A percentile compares a stretch with the other conserved stretches of the same genome.
Evolutionary conservation across 169 alveolate genomes (phyloP).

Genomic region (Hammondia hammondi): DNA sequence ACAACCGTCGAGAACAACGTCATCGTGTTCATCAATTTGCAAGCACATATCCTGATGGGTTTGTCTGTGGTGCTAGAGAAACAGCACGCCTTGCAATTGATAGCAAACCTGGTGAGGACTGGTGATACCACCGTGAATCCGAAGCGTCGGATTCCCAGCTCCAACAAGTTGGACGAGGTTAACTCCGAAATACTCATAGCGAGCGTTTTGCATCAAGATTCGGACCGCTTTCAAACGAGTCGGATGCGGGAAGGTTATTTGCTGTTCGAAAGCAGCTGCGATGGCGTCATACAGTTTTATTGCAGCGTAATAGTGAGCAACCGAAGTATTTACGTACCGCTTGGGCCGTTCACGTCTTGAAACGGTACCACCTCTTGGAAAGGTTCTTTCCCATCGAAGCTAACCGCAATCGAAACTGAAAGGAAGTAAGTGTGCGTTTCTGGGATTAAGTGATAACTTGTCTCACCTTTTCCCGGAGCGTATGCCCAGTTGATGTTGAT

Average conservation of each 20-base stretch:
- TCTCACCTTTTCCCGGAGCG: constrained; percentile 72
- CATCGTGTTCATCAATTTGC: constrained; percentile 64
- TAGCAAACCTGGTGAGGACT: constrained; percentile 72
- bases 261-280: constrained; percentile 78
- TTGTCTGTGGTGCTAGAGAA: background rate
- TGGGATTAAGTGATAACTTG: background rate
- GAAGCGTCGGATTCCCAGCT: constrained; percentile 84
- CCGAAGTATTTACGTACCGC: constrained; percentile 16
- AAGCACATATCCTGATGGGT: constrained; percentile 51
- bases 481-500: constrained; percentile 71
- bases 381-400: constrained; percentile 61
- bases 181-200: constrained; percentile 87
- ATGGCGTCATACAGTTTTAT: too few relatives aligned
- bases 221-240: constrained; percentile 80
- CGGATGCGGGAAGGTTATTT: constrained; percentile 78
- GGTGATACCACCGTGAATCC: constrained; percentile 91
- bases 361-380: constrained; percentile 54
- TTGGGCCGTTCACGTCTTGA: constrained; percentile 52
- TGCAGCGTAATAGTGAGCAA: background rate
- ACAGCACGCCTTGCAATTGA: background rate
- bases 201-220: constrained; percentile 83
- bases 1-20: constrained; percentile 63
- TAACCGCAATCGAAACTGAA: constrained; percentile 55
- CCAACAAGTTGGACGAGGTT: constrained; percentile 84
- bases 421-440: background rate